Base-by-base conservation (phyloP, 139 green algal species). In the Nannochloris sp. region DNA sequence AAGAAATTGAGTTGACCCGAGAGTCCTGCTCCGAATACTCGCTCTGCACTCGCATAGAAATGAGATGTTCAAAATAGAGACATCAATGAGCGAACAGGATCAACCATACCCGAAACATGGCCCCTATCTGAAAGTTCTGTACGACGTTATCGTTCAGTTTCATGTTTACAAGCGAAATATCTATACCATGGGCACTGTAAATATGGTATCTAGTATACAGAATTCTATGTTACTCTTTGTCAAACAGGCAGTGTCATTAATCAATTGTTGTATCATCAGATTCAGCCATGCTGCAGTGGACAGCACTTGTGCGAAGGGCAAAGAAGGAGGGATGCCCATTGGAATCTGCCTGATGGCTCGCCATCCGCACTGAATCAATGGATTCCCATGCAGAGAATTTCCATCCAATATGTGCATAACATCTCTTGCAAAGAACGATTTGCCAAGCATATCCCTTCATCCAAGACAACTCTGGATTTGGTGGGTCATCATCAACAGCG, bases 1-100 rank as follows among this genome's bases (percentile, higher is more conserved):
- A 96, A 56, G 90, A 85, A 16, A 96, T 61, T 2, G 82, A 90
- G 69, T 95, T 97, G 59, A 96, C 83, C 12, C 75, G 61, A 0
- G n/a, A 64, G 1, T 46, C 43, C 49, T 65, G 64, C 4, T 84
- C 75, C 16, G 46, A 19, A 53, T 21, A 25, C n/a, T 53, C 46
- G n/a, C 10, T 62, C 76, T 74, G 7, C 25, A 31, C 34, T 59
- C n/a, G n/a, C 61, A 60, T 19, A 15, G 14, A 46, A 57, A 40
- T n/a, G 1, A 43, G 16, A 31, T 21, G 1, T 6, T 15, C 5
- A n/a, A n/a, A 19, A 48, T 61, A 8, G 15, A 16, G 5, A 61
- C 16, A n/a, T 43, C n/a, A 43, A 18, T 18, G 55, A 53, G 16
- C n/a, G 46, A 53, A 70, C 68, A 71, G 23, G 44, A 29, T 36